These are phyloP conservation scores for Toxicodendron radicans DNA, from an alignment of 345 rosid species.

Conservation along the genomic window DNA sequence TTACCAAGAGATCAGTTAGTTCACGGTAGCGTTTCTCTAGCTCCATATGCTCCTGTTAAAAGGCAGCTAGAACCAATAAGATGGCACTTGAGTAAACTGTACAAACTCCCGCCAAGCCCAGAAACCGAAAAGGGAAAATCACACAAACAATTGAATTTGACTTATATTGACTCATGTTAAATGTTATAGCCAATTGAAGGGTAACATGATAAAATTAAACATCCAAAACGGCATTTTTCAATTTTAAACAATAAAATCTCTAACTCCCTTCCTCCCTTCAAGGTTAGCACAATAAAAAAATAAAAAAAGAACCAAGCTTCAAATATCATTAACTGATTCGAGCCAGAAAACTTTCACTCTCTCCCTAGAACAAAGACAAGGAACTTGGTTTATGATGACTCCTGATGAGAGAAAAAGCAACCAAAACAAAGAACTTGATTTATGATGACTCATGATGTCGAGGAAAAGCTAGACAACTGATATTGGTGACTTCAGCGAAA, in stretches of 20 bases:
- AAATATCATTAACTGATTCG: neutral
- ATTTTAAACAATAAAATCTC: neutral
- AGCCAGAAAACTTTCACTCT: neutral
- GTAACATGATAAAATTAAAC: neutral
- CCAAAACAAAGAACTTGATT: too few relatives aligned
- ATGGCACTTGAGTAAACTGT: constrained; percentile 17
- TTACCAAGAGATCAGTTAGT: constrained; percentile 96
- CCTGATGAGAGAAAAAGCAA: too few relatives aligned
- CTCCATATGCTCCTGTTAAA: constrained; percentile 90
- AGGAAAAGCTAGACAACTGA: too few relatives aligned
- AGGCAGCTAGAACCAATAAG: constrained; percentile 30
- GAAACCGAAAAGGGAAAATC: neutral
- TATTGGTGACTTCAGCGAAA: too few relatives aligned
- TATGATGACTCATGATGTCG: neutral
- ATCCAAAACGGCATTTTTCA: neutral
- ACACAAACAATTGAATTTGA: neutral
- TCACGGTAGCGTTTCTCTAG: constrained; percentile 98
- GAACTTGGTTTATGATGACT: neutral
- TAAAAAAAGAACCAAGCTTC: neutral
- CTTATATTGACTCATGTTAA: neutral
- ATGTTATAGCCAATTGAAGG: neutral
- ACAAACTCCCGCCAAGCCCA: neutral
- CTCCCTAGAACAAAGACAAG: neutral
- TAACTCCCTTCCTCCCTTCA: neutral
- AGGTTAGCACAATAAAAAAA: neutral